These are phyloP conservation scores for Ascochyta fabae DNA, from an alignment of 2,329 filamentous ascomycete genomes.

Conservation along the genomic window DNA sequence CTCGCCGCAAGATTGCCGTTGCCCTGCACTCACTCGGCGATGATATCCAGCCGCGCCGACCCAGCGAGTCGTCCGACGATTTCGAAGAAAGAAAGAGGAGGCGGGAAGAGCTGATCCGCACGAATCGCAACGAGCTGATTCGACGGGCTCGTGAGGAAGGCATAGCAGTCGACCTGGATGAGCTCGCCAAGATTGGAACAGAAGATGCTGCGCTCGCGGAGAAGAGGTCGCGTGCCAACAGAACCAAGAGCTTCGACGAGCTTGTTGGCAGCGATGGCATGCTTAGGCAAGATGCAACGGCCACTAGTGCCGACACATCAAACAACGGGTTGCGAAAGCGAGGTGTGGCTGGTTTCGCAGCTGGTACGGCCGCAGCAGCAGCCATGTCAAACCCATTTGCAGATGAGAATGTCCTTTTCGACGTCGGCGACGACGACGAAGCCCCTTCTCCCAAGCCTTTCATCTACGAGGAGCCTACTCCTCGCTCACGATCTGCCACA, in stretches of 20 bases:
- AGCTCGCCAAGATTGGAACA: conserved; percentile 44
- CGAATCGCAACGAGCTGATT: conserved; percentile 47
- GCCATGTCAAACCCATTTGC: conserved; percentile 53
- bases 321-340: conserved; percentile 35
- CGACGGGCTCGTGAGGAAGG: conserved; percentile 47
- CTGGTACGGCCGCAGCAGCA: conserved; percentile 46
- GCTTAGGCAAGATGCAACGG: conserved; percentile 37
- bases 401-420: conserved; percentile 53
- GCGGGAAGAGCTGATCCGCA: conserved; percentile 42
- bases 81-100: conserved; percentile 38
- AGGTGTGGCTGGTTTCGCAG: conserved; percentile 47
- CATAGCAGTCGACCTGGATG: conserved; percentile 51
- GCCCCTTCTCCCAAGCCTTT: conserved; percentile 38
- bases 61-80: conserved; percentile 41
- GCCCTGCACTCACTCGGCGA: conserved; percentile 66
- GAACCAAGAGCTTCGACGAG: conserved; percentile 48
- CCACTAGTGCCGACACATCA: conserved; percentile 32
- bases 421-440: conserved; percentile 46
- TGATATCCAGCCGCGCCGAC: conserved; percentile 58
- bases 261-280: conserved; percentile 51
- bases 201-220: conserved; percentile 35
- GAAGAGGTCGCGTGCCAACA: conserved; percentile 26
- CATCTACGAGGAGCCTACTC: conserved; percentile 28
- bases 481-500: conserved; percentile 32
- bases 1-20: conserved; percentile 66